These are phyloP conservation scores for Luffa aegyptiaca DNA, from an alignment of 306 rosid species.

Conservation along the genomic window DNA sequence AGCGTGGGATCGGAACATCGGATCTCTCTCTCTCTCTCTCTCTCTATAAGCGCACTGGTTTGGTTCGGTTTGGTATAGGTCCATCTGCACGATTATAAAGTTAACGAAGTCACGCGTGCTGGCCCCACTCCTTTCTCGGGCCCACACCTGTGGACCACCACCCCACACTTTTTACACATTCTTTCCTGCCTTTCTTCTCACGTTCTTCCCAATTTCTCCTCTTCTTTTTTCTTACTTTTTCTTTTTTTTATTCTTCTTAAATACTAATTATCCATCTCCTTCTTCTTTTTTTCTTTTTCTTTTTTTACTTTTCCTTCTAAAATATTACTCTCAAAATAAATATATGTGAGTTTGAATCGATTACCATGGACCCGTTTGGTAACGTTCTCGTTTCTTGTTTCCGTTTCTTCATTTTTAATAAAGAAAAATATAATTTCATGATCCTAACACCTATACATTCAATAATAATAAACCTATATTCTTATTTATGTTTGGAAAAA, in stretches of 20 bases:
- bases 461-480: too few relatives aligned
- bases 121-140: neutral
- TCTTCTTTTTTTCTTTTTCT: neutral
- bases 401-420: too few relatives aligned
- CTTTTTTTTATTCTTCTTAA: neutral
- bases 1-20: neutral
- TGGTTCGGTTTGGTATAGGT: neutral
- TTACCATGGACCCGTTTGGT: too few relatives aligned
- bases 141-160: conserved; percentile 7
- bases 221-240: neutral
- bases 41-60: neutral
- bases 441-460: too few relatives aligned
- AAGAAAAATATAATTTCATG: too few relatives aligned
- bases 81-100: neutral
- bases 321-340: too few relatives aligned
- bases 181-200: neutral
- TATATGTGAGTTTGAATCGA: too few relatives aligned
- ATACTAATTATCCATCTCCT: neutral
- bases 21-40: neutral
- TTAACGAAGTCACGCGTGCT: neutral
- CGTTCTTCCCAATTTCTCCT: neutral
- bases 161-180: neutral
- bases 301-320: too few relatives aligned
- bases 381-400: too few relatives aligned
- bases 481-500: too few relatives aligned